phyloP scores from a whole-genome alignment of 257 asterid species.

The Solanum arcanum region DNA sequence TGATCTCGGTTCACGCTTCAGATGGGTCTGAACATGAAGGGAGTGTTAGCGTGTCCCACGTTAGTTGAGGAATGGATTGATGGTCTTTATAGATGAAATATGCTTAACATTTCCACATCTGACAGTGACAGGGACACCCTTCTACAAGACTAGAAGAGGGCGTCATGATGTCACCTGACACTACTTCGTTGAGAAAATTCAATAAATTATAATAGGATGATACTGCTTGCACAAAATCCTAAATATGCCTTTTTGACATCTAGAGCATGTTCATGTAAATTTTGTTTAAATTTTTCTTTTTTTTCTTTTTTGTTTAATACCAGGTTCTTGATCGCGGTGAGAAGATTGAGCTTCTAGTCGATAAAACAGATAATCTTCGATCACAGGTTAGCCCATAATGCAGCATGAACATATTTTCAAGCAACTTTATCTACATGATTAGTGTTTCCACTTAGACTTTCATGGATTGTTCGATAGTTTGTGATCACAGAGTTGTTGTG shows the following conservation, averaged over 20 bases:
- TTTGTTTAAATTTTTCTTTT: neutral
- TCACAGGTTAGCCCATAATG: conserved; percentile 26
- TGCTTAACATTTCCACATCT: neutral
- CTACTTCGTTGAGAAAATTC: neutral
- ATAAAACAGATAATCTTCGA: conserved; percentile 39
- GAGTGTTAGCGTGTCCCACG: neutral
- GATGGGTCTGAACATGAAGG: neutral
- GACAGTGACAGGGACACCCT: neutral
- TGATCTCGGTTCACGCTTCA: neutral
- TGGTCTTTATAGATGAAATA: neutral
- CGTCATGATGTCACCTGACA: neutral
- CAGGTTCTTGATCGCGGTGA: conserved; percentile 51
- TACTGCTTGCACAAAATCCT: neutral
- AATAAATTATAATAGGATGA: neutral
- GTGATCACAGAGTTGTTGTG: neutral
- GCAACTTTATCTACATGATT: neutral
- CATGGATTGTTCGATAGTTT: neutral
- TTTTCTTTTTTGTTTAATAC: neutral
- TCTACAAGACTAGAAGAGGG: neutral
- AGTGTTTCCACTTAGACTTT: neutral
- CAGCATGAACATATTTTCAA: too few relatives aligned
- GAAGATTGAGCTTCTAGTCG: conserved; percentile 38
- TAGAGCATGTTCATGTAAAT: neutral
- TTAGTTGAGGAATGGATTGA: neutral
- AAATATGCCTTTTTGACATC: neutral